A percentile compares a stretch with the other conserved stretches of the same genome.
Conservation (phyloP, 495 filamentous ascomycete genomes). For the Terfezia claveryi region DNA sequence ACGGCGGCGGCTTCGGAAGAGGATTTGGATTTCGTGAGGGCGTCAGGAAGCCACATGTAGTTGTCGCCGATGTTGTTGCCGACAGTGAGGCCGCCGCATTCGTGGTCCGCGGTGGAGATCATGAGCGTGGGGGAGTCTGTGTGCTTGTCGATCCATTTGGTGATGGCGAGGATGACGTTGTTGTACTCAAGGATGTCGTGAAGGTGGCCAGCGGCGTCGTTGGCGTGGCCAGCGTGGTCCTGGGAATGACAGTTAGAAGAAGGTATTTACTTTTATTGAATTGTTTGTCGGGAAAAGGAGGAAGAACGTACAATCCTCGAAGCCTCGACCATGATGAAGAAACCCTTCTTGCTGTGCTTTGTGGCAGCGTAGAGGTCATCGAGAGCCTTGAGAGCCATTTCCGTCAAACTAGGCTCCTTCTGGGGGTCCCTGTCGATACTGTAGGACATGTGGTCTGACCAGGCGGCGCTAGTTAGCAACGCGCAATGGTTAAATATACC, state of each 20-base stretch:
- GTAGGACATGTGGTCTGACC: slow-evolving; percentile 20
- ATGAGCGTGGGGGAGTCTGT: slow-evolving; percentile 15
- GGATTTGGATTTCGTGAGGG: slow-evolving; percentile 9
- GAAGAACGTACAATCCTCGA: slow-evolving; percentile 15
- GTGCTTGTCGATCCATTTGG: slow-evolving; percentile 20
- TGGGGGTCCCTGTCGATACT: slow-evolving; percentile 20
- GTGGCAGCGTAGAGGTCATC: slow-evolving; percentile 20
- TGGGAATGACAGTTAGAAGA: neutral
- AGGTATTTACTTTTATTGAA: no score
- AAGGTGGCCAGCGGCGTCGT: slow-evolving; percentile 20
- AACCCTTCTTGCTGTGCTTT: slow-evolving; percentile 16
- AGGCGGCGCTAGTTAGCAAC: neutral
- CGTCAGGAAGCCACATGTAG: slow-evolving; percentile 16
- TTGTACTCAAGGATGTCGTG: slow-evolving; percentile 23
- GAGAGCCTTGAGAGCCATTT: slow-evolving; percentile 20
- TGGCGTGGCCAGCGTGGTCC: slow-evolving; percentile 22
- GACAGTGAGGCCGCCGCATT: slow-evolving; percentile 21
- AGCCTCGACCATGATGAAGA: slow-evolving; percentile 23
- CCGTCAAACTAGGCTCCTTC: slow-evolving; percentile 18
- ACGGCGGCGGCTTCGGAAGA: slow-evolving; percentile 12
- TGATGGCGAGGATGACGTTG: slow-evolving; percentile 18
- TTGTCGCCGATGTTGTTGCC: slow-evolving; percentile 18
- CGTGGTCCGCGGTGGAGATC: slow-evolving; percentile 22
- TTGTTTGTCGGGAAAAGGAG: neutral
- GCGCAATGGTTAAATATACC: no score